Evolutionary conservation across 208 protist genomes (phyloP), one percentile per base, ranked within the genome.

Genomic region (Leishmania turanica): DNA sequence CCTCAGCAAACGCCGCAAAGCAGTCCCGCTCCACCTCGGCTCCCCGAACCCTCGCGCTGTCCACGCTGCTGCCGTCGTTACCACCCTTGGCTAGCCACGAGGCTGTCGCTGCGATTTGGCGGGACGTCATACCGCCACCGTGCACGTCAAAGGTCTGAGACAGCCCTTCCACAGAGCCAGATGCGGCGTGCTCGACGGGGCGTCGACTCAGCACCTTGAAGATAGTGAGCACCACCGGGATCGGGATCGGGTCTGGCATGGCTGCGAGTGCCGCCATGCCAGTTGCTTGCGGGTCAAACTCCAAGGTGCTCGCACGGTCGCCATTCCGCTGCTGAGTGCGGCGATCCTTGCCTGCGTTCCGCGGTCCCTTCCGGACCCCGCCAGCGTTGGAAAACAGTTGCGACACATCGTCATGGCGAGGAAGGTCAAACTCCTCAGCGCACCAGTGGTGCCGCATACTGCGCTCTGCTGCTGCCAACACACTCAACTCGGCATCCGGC

Each of bases 1-100:
- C 75, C 54, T 92, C 85, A 0, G 87, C 91, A n/a, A 97, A 84
- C 15, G 78, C 80, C 13, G 65, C 74, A 31, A 93, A 78, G 45
- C 62, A 56, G 82, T 51, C 53, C 42, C 9, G 11, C 3, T 4
- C 51, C 34, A 58, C n/a, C 34, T 49, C 27, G 34, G 53, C 27
- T 15, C 27, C 37, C 13, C 4, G 65, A 45, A 24, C 45, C 6
- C 69, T 54, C 9, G 21, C 9, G 11, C 47, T 27, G 9, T n/a
- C 21, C 27, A 31, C n/a, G 69, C 51, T 31, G 9, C 45, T 77
- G 5, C 24, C 51, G 65, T 47, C 60, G 34, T 11, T 65, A 9
- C 49, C 71, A 58, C 77, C 69, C 17, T 79, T 78, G 58, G 68
- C 81, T 11, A 81, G 76, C 81, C 81, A 84, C 65, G 56, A 54